A percentile compares a stretch with the other conserved stretches of the same genome.
phyloP scores from a whole-genome alignment of 768 basidiomycete genomes.

The Royoungia palumana region DNA sequence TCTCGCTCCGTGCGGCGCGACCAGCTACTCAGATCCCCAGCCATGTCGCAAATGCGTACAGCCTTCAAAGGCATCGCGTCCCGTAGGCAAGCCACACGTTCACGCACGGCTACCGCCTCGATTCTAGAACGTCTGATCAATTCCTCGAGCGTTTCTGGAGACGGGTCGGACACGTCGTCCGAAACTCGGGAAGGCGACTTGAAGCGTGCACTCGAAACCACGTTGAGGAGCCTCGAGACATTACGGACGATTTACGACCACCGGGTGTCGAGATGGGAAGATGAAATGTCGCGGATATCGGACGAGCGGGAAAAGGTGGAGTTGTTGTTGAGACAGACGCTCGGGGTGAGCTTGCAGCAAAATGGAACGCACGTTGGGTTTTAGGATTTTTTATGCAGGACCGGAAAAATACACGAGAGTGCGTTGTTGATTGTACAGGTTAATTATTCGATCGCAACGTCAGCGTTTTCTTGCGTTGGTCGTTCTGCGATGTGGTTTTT shows the following conservation, averaged over 20 bases:
- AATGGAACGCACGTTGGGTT: conserved; percentile 12
- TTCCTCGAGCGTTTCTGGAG: conserved; percentile 42
- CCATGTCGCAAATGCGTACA: conserved; percentile 50
- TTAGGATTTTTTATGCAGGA: too few species aligned
- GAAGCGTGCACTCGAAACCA: conserved; percentile 62
- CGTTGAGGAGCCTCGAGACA: conserved; percentile 61
- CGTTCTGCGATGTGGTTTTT: too few species aligned
- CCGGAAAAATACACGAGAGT: too few species aligned
- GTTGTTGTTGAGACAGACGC: conserved; percentile 60
- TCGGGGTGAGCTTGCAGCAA: conserved; percentile 40
- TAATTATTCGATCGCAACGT: too few species aligned
- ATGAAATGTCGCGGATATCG: conserved; percentile 62
- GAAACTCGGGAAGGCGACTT: conserved; percentile 61
- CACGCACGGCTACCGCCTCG: conserved; percentile 43
- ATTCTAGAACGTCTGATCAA: conserved; percentile 44
- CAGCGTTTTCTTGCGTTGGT: too few species aligned
- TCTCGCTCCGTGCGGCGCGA: conserved; percentile 70
- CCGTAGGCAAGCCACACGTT: conserved; percentile 49
- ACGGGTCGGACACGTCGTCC: conserved; percentile 54
- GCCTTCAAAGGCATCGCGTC: conserved; percentile 59
- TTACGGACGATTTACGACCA: conserved; percentile 66
- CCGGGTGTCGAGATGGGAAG: conserved; percentile 64
- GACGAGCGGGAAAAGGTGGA: conserved; percentile 69
- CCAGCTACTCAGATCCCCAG: conserved; percentile 43
- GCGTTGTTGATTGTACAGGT: too few species aligned